Evolutionary conservation across 1,139 yeast genomes (phyloP), one percentile per base, ranked within the genome.

Genomic region (Pichia sp.): DNA sequence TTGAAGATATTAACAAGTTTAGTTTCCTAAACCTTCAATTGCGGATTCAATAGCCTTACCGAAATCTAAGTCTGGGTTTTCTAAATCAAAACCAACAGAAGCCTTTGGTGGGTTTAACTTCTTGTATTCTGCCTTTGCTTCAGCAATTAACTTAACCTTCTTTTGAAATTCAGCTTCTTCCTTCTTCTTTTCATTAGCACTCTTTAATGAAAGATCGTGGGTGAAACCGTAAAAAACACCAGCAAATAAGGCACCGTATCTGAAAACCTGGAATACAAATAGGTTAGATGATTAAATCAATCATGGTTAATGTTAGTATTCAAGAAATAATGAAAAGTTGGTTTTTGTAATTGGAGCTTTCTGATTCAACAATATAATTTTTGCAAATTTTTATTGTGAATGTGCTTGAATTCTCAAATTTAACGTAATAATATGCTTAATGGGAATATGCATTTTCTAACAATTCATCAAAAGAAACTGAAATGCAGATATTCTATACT

Each of bases 191-290:
- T 65, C 69, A 49, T 82, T 88, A 43, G 72, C 70, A 28, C 75
- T 61, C 57, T 80, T 79, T 57, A 88, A 74, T 43, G 74, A 67
- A 59, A 75, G 70, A 69, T 93, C 84, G 73, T 87, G 95, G 66
- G 76, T 74, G 55, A 89, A 86, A 55, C 98, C 98, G 69, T 86
- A 87, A 48, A 78, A 74, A 50, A 89, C 70, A 66, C 98, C 98
- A 55, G 88, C 78, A 48, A 88, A 94, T 54, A 91, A 76, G 46
- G 93, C 83, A 55, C 95, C 72, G 80, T 93, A 91, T 80, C 97
- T 87, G 62, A 88, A 77, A 60, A 65, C 76, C 62, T 59, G 27
- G 24, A 19, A 2, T 16, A 32, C 20, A 14, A 22, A 11, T n/a
- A n/a, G n/a, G n/a, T n/a, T n/a, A n/a, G n/a, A n/a, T n/a, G n/a